A percentile compares a stretch with the other conserved stretches of the same genome.
phyloP scores from a whole-genome alignment of 106 monocot species.

The Dendrobium officinale region DNA sequence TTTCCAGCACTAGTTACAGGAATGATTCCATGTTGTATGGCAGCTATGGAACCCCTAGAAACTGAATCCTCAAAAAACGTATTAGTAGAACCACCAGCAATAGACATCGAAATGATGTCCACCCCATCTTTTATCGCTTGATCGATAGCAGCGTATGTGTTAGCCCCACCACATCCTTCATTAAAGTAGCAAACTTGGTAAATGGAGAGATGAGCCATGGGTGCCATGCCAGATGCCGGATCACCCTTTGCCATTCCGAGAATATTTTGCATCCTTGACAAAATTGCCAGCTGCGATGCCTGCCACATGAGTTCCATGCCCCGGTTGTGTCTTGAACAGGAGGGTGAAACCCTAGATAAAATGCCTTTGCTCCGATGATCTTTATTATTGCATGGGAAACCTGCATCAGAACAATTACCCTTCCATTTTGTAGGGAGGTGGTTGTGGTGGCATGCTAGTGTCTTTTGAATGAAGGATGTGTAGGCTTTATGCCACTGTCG shows the following conservation, averaged over 20 bases:
- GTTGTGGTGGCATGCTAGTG: constrained; percentile 7
- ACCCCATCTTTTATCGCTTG: constrained; percentile 6
- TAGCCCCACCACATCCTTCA: neutral
- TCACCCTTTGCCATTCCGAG: neutral
- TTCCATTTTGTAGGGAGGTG: constrained; percentile 8
- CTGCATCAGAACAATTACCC: constrained; percentile 1
- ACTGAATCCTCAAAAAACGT: neutral
- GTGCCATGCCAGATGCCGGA: neutral
- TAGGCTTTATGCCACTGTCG: neutral
- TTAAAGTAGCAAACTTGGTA: too few relatives aligned
- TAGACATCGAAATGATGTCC: constrained; percentile 4
- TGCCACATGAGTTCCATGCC: constrained; percentile 7
- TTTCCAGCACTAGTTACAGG: neutral
- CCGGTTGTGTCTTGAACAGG: neutral
- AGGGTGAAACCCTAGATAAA: neutral
- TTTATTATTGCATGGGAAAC: constrained; percentile 13
- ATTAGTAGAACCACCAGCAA: neutral
- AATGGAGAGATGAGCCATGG: constrained; percentile 10
- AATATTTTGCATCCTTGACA: too few relatives aligned
- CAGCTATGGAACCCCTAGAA: neutral
- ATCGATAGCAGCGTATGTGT: constrained; percentile 4
- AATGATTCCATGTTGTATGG: constrained; percentile 9
- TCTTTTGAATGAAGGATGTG: constrained; percentile 21
- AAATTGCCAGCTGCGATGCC: too few relatives aligned
- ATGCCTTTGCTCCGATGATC: constrained; percentile 12